Conservation (phyloP, 192 early-diverging fungal species). For the Dissophora globulifera region DNA sequence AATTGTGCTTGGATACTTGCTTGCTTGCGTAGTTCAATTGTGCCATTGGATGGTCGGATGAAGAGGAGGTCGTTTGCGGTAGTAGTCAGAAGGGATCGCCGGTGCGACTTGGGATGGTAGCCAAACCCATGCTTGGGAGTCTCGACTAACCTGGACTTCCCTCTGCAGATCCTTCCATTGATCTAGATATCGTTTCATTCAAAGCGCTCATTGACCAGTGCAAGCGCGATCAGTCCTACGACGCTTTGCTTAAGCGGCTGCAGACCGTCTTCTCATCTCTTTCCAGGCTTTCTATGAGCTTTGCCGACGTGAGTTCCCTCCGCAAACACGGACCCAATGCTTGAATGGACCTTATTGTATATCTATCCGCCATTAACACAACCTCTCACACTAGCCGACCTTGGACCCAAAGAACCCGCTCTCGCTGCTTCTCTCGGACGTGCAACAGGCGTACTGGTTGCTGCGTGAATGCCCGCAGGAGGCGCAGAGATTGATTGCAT, state of each 20-base stretch:
- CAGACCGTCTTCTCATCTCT: slow-evolving; percentile 44
- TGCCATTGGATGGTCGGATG: no score
- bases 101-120: no score
- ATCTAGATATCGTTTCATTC: slow-evolving; percentile 43
- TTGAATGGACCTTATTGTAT: no score
- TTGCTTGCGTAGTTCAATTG: no score
- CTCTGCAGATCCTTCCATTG: slow-evolving; percentile 25
- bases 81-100: no score
- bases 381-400: slow-evolving; percentile 42
- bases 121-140: no score
- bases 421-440: slow-evolving; percentile 44
- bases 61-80: no score
- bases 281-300: slow-evolving; percentile 45
- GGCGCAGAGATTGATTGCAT: slow-evolving; percentile 35
- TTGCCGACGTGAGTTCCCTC: slow-evolving; percentile 35
- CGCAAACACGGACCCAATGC: no score
- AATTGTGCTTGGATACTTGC: no score
- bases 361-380: no score
- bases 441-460: slow-evolving; percentile 47
- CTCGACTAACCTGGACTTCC: no score
- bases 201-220: slow-evolving; percentile 37
- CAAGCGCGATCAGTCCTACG: slow-evolving; percentile 28
- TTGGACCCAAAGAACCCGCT: slow-evolving; percentile 40
- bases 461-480: slow-evolving; percentile 40
- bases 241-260: slow-evolving; percentile 14